These are phyloP conservation scores for Kalanchoe fedtschenkoi DNA, from an alignment of 164 flowering plant species.

Conservation along the genomic window DNA sequence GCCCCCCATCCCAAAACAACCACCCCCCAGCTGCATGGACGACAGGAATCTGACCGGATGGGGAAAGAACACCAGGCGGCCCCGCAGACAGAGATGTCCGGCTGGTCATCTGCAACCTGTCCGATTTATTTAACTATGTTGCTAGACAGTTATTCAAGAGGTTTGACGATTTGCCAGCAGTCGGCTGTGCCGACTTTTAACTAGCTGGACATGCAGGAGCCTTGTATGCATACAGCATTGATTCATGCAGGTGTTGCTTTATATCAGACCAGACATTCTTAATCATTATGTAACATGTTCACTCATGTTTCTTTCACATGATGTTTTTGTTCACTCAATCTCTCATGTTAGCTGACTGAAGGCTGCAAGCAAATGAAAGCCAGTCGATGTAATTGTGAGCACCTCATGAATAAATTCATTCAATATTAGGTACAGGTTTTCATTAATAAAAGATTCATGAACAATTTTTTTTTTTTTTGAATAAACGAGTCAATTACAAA, in stretches of 20 bases:
- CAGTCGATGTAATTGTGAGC: too few relatives aligned
- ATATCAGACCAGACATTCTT: background rate
- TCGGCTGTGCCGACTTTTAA: too few relatives aligned
- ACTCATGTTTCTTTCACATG: background rate
- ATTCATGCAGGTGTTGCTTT: background rate
- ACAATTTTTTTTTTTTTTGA: too few relatives aligned
- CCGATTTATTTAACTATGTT: conserved; percentile 21
- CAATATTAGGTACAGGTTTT: too few relatives aligned
- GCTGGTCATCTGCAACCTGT: conserved; percentile 43
- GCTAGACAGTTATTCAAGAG: background rate
- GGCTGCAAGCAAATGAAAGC: background rate
- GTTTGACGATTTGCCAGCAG: background rate
- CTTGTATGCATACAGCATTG: conserved; percentile 5
- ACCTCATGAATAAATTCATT: too few relatives aligned
- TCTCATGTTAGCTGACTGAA: background rate
- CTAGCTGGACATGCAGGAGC: too few relatives aligned
- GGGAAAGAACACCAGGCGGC: conserved; percentile 90
- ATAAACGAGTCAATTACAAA: too few relatives aligned
- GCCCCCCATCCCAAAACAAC: conserved; percentile 19
- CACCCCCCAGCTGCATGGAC: conserved; percentile 29
- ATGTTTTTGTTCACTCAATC: background rate
- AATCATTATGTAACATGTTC: too few relatives aligned
- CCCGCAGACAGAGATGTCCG: conserved; percentile 70
- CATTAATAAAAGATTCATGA: too few relatives aligned
- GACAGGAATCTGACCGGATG: conserved; percentile 71